Evolutionary conservation across 805 yeast genomes (phyloP), one percentile per base, ranked within the genome.

Genomic region (Ogataea pini): DNA sequence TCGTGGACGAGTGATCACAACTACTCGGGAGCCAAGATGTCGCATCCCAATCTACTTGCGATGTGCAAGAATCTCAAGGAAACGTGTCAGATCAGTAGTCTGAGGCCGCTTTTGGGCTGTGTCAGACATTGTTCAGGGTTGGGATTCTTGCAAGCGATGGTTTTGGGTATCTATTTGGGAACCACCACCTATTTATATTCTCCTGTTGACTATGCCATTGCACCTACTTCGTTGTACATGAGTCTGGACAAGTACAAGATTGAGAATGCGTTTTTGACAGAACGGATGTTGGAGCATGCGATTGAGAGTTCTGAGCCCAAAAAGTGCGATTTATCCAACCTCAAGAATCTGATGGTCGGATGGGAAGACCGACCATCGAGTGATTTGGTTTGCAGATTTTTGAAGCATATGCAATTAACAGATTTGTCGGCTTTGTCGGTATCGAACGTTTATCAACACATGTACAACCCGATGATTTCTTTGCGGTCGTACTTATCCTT

Each of bases 41-140:
- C 80, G 19, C 94, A 87, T 62, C 69, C 75, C 34, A 77, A 80
- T 42, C 70, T 94, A 10, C 67, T 91, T 56, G 85, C 89, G 2
- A 78, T 88, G 65, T 90, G 97, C 67, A 89, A 91, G 59, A 86
- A 88, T 17, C 77, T 89, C 61, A 92, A 94, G 58, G 97, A 92
- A 62, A 92, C 98, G 0, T 88, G 96, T 60, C 92, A 89, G 51
- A 73, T 94, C 68, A 76, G 84, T 12, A 78, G 86, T 33, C 76
- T 78, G 28, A 79, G 81, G 34, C 85, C 97, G 0, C 72, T 94
- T 6, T 74, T 92, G 36, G 96, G 96, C 0, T 83, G 96, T 65
- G 95, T 89, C 7, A 80, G 95, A 37, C 92, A 91, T 56, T 80
- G 89, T 1, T 69, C 78, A 2, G 97, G 97, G 0, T 66, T 92